Conservation (phyloP, 78 protist genomes). For the Isochrysis galbana region DNA sequence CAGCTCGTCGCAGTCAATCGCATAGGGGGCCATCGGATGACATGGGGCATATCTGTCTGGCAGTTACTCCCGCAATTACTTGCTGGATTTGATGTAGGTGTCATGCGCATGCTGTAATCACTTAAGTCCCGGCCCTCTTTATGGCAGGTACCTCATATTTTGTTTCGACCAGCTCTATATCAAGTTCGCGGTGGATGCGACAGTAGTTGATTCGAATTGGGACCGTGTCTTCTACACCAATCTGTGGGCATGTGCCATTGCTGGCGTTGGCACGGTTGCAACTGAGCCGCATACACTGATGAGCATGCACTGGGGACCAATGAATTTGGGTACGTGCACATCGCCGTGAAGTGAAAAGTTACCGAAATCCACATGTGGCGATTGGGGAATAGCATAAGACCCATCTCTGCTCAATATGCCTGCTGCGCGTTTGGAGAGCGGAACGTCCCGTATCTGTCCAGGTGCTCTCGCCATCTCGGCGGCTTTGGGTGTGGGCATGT, state of each 20-base stretch:
- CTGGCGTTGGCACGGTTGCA: no score
- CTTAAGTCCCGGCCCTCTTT: no score
- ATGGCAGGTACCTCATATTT: background rate
- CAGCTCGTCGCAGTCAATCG: no score
- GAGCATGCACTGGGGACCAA: background rate
- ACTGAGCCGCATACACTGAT: background rate
- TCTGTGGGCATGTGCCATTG: background rate
- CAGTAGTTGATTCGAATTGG: constrained; percentile 1
- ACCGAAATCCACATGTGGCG: no score
- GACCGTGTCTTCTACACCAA: constrained; percentile 27
- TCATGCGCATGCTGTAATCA: no score
- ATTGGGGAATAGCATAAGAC: no score
- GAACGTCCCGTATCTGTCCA: background rate
- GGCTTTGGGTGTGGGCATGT: background rate
- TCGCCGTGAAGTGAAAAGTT: no score
- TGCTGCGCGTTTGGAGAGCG: background rate
- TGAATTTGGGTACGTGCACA: no score
- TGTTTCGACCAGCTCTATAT: constrained; percentile 26
- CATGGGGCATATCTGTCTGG: no score
- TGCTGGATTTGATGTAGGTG: no score
- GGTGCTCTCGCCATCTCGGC: background rate
- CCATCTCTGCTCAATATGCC: background rate
- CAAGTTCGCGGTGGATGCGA: constrained; percentile 15
- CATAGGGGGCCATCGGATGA: no score
- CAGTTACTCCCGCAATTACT: no score